phyloP scores from a whole-genome alignment of 2,329 filamentous ascomycete genomes.

The Bipolaris zeicola region DNA sequence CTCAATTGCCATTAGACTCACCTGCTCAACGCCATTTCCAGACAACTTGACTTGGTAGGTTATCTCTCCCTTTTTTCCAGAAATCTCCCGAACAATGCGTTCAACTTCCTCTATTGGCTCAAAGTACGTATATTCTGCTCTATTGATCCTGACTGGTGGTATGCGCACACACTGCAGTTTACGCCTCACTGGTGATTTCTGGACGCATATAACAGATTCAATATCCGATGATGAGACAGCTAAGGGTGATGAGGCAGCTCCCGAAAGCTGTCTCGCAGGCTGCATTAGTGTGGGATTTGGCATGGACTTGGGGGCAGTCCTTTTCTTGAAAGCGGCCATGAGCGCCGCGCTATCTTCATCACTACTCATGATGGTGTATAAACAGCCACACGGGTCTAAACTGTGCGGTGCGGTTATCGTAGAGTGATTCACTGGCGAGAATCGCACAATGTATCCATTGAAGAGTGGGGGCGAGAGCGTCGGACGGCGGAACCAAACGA shows the following conservation, averaged over 20 bases:
- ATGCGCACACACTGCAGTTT: slow-evolving; percentile 34
- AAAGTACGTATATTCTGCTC: slow-evolving; percentile 43
- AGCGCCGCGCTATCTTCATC: slow-evolving; percentile 32
- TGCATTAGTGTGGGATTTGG: background rate
- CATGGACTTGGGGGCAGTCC: background rate
- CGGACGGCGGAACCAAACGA: background rate
- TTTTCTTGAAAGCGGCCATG: slow-evolving; percentile 38
- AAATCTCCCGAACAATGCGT: slow-evolving; percentile 49
- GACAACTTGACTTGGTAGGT: slow-evolving; percentile 52
- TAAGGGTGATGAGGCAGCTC: slow-evolving; percentile 21
- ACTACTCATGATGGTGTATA: slow-evolving; percentile 28
- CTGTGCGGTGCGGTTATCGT: too few species aligned
- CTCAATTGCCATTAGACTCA: slow-evolving; percentile 38
- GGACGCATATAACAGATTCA: background rate
- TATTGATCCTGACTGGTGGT: slow-evolving; percentile 28
- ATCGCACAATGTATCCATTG: background rate
- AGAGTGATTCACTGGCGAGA: background rate
- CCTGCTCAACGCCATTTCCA: slow-evolving; percentile 49
- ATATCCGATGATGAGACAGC: slow-evolving; percentile 4
- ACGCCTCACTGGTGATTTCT: slow-evolving; percentile 11
- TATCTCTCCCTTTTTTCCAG: slow-evolving; percentile 34
- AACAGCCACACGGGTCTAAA: background rate
- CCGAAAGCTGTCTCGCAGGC: background rate
- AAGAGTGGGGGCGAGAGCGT: background rate
- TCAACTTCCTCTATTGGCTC: slow-evolving; percentile 44